Evolutionary conservation across 2,329 filamentous ascomycete species (phyloP).

Genomic region (Lachnellula occidentalis): DNA sequence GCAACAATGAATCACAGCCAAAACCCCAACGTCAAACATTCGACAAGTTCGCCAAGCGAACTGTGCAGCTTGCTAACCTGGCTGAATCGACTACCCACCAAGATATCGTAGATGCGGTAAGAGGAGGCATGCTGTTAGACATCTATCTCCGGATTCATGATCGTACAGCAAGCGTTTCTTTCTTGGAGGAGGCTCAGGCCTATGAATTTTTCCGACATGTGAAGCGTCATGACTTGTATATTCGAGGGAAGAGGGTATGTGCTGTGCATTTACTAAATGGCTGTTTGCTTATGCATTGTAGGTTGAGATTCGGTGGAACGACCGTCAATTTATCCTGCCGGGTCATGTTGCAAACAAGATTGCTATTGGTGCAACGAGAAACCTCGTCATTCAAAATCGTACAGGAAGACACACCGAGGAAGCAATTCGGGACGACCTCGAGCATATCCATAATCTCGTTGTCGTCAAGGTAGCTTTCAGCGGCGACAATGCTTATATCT

Average conservation of each 20-base stretch:
- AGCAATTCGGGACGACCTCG: conserved; percentile 64
- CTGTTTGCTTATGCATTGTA: conserved; percentile 31
- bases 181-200: conserved; percentile 59
- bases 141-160: conserved; percentile 57
- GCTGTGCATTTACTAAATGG: background rate
- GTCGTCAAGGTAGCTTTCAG: conserved; percentile 60
- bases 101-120: conserved; percentile 59
- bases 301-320: conserved; percentile 65
- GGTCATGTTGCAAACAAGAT: conserved; percentile 61
- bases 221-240: conserved; percentile 60
- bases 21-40: conserved; percentile 19
- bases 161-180: conserved; percentile 60
- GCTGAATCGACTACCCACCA: conserved; percentile 56
- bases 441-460: conserved; percentile 76
- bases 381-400: conserved; percentile 62
- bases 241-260: conserved; percentile 62
- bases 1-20: conserved; percentile 19
- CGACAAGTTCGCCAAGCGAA: conserved; percentile 41
- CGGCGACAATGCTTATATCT: conserved; percentile 58
- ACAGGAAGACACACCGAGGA: conserved; percentile 55
- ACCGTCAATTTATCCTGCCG: conserved; percentile 63
- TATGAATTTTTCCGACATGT: conserved; percentile 58
- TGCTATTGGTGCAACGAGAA: conserved; percentile 62
- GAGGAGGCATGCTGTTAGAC: conserved; percentile 67
- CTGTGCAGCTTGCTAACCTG: conserved; percentile 58